phyloP scores from a whole-genome alignment of 2,329 filamentous ascomycete genomes.

The Neurospora sp. region DNA sequence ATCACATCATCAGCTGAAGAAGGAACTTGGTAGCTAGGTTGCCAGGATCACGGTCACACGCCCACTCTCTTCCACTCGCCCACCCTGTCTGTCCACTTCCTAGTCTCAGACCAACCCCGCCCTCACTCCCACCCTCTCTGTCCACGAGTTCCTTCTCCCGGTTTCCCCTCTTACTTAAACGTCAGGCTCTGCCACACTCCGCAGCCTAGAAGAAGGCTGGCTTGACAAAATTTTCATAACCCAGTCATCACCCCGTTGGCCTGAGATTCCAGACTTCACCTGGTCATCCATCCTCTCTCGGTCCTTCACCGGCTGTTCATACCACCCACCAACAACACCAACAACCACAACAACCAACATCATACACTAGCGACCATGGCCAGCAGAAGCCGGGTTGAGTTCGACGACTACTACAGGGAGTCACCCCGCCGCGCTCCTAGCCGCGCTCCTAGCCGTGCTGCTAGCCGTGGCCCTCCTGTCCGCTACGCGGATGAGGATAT shows the following conservation, averaged over 20 bases:
- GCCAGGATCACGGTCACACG: background rate
- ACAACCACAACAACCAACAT: conserved; percentile 1
- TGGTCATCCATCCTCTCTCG: background rate
- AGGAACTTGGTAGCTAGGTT: background rate
- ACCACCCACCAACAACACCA: conserved; percentile 1
- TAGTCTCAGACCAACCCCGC: background rate
- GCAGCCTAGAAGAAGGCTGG: background rate
- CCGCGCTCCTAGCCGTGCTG: conserved; percentile 4
- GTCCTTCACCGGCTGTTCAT: background rate
- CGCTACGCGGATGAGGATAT: conserved; percentile 17
- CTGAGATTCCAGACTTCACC: background rate
- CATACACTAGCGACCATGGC: conserved; percentile 15
- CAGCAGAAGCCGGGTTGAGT: conserved; percentile 25
- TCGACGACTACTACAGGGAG: conserved; percentile 34
- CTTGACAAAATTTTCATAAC: background rate
- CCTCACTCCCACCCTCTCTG: background rate
- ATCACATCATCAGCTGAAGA: background rate
- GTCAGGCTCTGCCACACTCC: background rate
- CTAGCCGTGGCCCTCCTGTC: conserved; percentile 14
- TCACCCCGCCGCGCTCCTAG: conserved; percentile 9
- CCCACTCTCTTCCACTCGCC: background rate
- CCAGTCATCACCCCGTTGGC: background rate
- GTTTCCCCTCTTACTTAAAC: background rate
- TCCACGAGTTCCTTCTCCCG: background rate
- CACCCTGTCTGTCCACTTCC: background rate